Percentiles rank a stretch among this genome's conserved stretches.
These are phyloP conservation scores for Magnolia officinalis DNA, from an alignment of 164 flowering plant genomes.

Conservation along the genomic window DNA sequence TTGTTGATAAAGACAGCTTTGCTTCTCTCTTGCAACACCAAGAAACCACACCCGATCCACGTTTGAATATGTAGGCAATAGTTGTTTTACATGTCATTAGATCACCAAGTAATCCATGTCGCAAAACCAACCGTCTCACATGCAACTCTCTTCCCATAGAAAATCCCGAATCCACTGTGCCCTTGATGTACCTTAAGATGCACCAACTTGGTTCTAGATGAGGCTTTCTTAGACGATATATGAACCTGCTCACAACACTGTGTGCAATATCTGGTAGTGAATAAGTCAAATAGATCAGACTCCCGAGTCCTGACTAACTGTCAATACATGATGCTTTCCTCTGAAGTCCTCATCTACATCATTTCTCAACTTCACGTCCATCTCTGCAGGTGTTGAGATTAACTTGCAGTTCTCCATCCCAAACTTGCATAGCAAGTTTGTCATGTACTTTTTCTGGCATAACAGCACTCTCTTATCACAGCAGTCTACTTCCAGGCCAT, in stretches of 20 bases:
- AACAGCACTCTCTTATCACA: no score
- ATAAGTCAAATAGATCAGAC: constrained; percentile 3
- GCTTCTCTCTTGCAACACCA: constrained; percentile 14
- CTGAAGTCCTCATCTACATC: neutral
- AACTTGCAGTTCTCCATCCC: neutral
- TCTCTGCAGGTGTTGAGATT: neutral
- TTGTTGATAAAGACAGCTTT: constrained; percentile 15
- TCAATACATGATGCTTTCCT: neutral
- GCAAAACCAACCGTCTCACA: no score
- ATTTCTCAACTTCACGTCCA: neutral
- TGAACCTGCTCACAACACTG: constrained; percentile 6
- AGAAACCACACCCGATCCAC: no score
- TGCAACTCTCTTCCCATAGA: no score
- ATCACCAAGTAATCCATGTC: no score
- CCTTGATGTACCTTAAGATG: no score
- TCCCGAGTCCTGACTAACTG: neutral
- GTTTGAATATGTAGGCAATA: no score
- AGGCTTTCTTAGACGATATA: neutral
- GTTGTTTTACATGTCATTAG: no score
- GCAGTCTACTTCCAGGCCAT: no score
- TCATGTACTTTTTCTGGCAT: neutral
- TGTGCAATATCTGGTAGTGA: neutral
- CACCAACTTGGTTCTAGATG: constrained; percentile 4
- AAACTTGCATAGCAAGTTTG: neutral
- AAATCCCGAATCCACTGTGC: no score